Conservation (phyloP, 768 basidiomycete genomes). For the Harrya chromipes region DNA sequence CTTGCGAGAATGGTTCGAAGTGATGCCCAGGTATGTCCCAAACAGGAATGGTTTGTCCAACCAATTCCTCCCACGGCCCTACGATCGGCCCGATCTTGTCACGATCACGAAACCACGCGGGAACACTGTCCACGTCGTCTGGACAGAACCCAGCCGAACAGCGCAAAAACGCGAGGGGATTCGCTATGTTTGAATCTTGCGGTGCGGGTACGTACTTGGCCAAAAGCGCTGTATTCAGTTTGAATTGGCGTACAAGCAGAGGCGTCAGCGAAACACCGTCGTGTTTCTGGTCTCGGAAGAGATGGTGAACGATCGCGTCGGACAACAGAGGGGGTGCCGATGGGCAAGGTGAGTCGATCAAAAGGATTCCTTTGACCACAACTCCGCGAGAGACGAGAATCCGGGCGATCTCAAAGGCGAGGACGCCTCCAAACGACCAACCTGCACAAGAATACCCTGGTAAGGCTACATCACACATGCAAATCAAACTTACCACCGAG, state of each 20-base stretch:
- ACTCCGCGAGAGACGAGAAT: constrained; percentile 42
- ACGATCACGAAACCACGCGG: constrained; percentile 53
- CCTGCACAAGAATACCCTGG: constrained; percentile 36
- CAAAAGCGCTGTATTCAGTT: constrained; percentile 46
- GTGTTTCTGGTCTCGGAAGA: constrained; percentile 35
- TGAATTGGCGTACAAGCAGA: constrained; percentile 48
- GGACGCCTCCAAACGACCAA: constrained; percentile 78
- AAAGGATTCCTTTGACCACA: constrained; percentile 51
- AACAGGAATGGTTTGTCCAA: constrained; percentile 37
- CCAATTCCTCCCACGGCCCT: constrained; percentile 47
- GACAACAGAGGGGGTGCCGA: constrained; percentile 50
- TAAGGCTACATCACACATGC: not conserved
- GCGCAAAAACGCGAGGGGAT: constrained; percentile 50
- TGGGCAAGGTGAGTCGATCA: constrained; percentile 69
- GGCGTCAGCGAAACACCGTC: constrained; percentile 31
- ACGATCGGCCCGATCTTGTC: constrained; percentile 31
- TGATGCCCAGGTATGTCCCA: constrained; percentile 66
- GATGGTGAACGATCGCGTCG: constrained; percentile 46
- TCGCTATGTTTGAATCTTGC: constrained; percentile 15
- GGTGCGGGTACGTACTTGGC: constrained; percentile 40
- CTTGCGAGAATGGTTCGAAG: constrained; percentile 52
- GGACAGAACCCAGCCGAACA: constrained; percentile 46
- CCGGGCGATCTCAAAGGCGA: constrained; percentile 61
- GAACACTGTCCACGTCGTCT: constrained; percentile 34
- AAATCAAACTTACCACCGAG: constrained; percentile 50